Evolutionary conservation across 441 rosid genomes (phyloP).

Genomic region (Arabidopsis hybrid): DNA sequence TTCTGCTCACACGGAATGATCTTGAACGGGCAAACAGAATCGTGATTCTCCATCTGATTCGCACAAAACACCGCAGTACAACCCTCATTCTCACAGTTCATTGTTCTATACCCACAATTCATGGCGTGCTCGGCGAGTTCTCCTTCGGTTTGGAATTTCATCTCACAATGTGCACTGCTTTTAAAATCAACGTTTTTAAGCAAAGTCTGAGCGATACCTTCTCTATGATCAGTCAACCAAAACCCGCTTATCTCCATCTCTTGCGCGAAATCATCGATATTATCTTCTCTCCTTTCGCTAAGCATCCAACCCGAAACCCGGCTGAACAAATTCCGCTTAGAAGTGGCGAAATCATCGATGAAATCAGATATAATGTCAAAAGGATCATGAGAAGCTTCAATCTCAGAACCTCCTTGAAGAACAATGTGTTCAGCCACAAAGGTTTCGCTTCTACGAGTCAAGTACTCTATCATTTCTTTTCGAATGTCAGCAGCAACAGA

Average conservation of each 20-base stretch:
- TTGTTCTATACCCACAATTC: slow-evolving; percentile 65
- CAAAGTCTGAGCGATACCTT: slow-evolving; percentile 64
- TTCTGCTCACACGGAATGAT: slow-evolving; percentile 84
- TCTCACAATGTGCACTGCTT: slow-evolving; percentile 66
- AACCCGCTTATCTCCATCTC: slow-evolving; percentile 88
- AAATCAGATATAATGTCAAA: slow-evolving; percentile 69
- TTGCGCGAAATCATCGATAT: slow-evolving; percentile 80
- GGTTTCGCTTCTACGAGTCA: slow-evolving; percentile 73
- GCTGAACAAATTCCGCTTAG: slow-evolving; percentile 78
- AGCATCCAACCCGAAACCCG: slow-evolving; percentile 89
- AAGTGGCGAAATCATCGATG: slow-evolving; percentile 79
- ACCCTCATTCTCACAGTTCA: slow-evolving; percentile 76
- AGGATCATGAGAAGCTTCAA: slow-evolving; percentile 72
- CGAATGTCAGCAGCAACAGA: slow-evolving; percentile 81
- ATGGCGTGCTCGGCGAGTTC: slow-evolving; percentile 60
- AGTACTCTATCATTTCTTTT: slow-evolving; percentile 77
- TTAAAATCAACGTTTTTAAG: slow-evolving; percentile 84
- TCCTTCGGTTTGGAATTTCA: slow-evolving; percentile 58
- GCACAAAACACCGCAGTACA: slow-evolving; percentile 63
- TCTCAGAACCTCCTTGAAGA: slow-evolving; percentile 58
- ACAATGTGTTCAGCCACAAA: slow-evolving; percentile 82
- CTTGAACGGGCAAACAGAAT: slow-evolving; percentile 76
- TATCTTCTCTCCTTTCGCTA: slow-evolving; percentile 88
- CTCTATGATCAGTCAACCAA: slow-evolving; percentile 74
- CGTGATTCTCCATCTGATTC: slow-evolving; percentile 67